Evolutionary conservation across 2,329 filamentous ascomycete species (phyloP), one percentile per base, ranked within the genome.

Genomic region (Aureobasidium namibiae): DNA sequence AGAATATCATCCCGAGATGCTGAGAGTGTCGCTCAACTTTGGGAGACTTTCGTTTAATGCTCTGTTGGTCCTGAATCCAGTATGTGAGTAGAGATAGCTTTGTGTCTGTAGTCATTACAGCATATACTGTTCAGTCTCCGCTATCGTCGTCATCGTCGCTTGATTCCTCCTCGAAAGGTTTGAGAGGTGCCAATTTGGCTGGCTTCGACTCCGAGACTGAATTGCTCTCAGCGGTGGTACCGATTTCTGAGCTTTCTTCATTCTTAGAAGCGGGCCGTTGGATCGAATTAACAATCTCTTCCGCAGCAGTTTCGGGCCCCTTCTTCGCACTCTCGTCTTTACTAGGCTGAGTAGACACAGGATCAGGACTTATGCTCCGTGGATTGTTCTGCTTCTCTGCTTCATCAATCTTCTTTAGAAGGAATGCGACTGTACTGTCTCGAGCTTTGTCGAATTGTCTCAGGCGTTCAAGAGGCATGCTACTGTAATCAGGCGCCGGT

Each of bases 391-490:
- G 66, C 61, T 71, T 70, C 59, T 82, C 80, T 1, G 75, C 72
- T 56, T 77, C 75, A 61, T 82, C 78, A 61, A 82, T 79, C 61
- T 80, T 71, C 64, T 78, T 79, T 57, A 82, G 65, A 42, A 82
- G 70, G 61, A 79, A 82, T 1, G 73, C 69, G 61, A 82, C 74
- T 0, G 78, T 81, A 8, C 76, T 77, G 69, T 82, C 80, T 48
- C 79, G 70, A 21, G 78, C 80, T 63, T 76, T 80, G 48, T 79
- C 77, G 29, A 78, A 64, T 46, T 69, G 72, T 52, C 64, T 67
- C 44, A 80, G 63, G 2, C 71, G 69, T 41, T 74, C 72, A 36
- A 78, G 60, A 1, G 68, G 63, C 74, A 79, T 74, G 18, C 56
- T 63, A 4, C 63, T 64, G 64, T 81, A 82, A 16, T 77, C 71